Evolutionary conservation across 2,329 filamentous ascomycete genomes (phyloP).

Genomic region (Lasiodiplodia hormozganensis): DNA sequence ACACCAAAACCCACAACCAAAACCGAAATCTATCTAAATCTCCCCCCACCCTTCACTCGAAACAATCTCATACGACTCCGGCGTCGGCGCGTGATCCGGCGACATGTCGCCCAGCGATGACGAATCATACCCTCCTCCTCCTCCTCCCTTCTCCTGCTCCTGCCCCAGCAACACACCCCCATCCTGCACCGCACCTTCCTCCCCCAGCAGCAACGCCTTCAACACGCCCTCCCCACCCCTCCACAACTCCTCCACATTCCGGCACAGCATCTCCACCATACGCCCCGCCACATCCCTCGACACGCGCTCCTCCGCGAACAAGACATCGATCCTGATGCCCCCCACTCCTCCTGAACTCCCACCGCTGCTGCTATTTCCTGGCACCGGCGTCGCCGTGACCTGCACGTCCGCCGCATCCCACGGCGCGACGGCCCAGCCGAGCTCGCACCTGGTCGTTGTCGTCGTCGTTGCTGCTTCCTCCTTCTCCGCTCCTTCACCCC

Average conservation of each 20-base stretch:
- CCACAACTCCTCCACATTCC: neutral
- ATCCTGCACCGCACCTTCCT: too few relatives aligned
- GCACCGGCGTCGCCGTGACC: constrained; percentile 28
- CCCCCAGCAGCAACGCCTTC: neutral
- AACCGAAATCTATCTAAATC: neutral
- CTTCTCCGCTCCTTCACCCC: neutral
- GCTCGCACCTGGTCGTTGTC: constrained; percentile 33
- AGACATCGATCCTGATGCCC: neutral
- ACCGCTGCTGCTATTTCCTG: too few relatives aligned
- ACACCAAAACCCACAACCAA: neutral
- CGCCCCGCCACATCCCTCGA: neutral
- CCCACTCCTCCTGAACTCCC: neutral
- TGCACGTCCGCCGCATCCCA: constrained; percentile 37
- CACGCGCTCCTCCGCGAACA: neutral
- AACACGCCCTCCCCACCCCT: neutral
- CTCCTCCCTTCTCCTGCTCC: neutral
- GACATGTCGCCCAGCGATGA: neutral
- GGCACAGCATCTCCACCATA: neutral
- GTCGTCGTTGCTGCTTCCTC: neutral
- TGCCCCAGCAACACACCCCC: neutral
- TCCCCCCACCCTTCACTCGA: neutral
- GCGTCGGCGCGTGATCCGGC: neutral
- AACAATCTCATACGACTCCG: neutral
- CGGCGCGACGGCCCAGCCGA: constrained; percentile 65
- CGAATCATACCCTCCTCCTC: neutral